Evolutionary conservation across 257 asterid species (phyloP).

Genomic region (Lavandula angustifolia): DNA sequence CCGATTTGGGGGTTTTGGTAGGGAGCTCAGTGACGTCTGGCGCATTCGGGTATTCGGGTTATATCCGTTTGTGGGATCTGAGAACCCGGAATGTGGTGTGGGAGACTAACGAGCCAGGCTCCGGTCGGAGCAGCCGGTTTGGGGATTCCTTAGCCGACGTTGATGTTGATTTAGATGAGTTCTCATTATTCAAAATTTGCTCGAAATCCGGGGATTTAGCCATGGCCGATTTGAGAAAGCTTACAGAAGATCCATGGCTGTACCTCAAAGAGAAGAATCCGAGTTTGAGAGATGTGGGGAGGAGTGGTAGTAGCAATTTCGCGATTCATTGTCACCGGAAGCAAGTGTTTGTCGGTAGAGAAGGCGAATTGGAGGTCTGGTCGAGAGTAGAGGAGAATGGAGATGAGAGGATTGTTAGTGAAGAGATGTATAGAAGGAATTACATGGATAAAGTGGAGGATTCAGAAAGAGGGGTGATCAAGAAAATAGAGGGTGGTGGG

Average conservation of each 20-base stretch:
- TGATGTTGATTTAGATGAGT: conserved; percentile 59
- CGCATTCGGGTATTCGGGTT: conserved; percentile 89
- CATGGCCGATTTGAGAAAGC: conserved; percentile 71
- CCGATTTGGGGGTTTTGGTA: conserved; percentile 46
- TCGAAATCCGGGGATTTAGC: conserved; percentile 94
- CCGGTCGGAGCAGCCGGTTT: conserved; percentile 87
- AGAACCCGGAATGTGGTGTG: conserved; percentile 69
- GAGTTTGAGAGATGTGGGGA: conserved; percentile 63
- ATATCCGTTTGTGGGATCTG: conserved; percentile 82
- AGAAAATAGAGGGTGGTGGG: conserved; percentile 88
- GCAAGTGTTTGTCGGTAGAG: conserved; percentile 83
- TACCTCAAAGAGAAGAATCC: conserved; percentile 88
- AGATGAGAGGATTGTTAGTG: conserved; percentile 43
- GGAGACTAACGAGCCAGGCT: conserved; percentile 94
- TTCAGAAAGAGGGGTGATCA: conserved; percentile 68
- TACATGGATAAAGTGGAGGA: conserved; percentile 73
- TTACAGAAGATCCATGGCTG: conserved; percentile 90
- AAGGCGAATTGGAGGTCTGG: conserved; percentile 92
- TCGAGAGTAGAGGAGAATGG: conserved; percentile 52
- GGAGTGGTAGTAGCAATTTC: conserved; percentile 49
- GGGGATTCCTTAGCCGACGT: conserved; percentile 89
- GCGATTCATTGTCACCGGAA: conserved; percentile 65
- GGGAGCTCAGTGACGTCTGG: conserved; percentile 79
- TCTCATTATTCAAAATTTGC: conserved; percentile 70
- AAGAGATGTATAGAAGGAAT: conserved; percentile 76